These are phyloP conservation scores for Phallus indusiatus DNA, from an alignment of 768 basidiomycete species.

Conservation along the genomic window DNA sequence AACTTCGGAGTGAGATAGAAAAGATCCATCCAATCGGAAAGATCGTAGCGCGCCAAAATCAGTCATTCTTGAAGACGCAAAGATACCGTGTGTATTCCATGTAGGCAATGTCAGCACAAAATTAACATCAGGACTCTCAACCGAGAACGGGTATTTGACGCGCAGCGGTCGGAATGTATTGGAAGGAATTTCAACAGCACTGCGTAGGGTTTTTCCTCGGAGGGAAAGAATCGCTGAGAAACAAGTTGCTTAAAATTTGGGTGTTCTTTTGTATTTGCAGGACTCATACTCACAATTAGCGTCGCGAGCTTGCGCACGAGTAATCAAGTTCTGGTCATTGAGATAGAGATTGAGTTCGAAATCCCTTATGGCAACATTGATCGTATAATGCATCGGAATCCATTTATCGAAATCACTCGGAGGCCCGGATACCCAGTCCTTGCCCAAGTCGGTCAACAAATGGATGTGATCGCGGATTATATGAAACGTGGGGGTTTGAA, in stretches of 20 bases:
- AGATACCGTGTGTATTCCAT: conserved; percentile 81
- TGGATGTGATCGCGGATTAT: conserved; percentile 90
- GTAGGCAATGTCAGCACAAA: conserved; percentile 64
- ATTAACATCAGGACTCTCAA: conserved; percentile 48
- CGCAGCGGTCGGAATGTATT: conserved; percentile 64
- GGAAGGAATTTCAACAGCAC: conserved; percentile 49
- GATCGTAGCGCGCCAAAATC: conserved; percentile 51
- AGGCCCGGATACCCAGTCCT: conserved; percentile 84
- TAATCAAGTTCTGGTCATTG: conserved; percentile 96
- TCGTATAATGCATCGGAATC: conserved; percentile 68
- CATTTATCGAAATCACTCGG: conserved; percentile 74
- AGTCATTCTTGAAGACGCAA: conserved; percentile 48
- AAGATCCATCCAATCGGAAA: conserved; percentile 57
- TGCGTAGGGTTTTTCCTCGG: conserved; percentile 47
- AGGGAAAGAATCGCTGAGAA: conserved; percentile 61
- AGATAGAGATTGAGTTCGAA: conserved; percentile 74
- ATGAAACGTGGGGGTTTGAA: conserved; percentile 65
- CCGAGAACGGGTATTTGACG: conserved; percentile 53
- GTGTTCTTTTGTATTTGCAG: neutral
- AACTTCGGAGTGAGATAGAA: conserved; percentile 61
- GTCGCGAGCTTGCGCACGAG: conserved; percentile 71
- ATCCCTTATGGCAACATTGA: conserved; percentile 64
- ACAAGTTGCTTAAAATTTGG: neutral
- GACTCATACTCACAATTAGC: conserved; percentile 58
- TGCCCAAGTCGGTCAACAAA: conserved; percentile 86